Percentiles rank a stretch among this genome's conserved stretches.
Evolutionary conservation across 2,329 filamentous ascomycete genomes (phyloP).

Genomic region (Penicillium sclerotiorum): DNA sequence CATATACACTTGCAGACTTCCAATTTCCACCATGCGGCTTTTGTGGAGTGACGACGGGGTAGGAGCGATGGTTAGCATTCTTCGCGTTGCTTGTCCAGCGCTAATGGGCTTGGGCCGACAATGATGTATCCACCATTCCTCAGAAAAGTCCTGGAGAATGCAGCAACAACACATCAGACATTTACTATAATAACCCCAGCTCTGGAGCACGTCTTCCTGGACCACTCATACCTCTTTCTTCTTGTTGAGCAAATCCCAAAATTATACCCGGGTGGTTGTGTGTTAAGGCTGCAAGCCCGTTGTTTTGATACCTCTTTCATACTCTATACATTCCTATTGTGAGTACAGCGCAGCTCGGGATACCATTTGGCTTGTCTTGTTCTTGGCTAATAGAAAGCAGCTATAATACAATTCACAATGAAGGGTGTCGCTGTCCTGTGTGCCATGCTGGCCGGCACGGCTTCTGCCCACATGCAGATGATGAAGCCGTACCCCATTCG

Average conservation of each 20-base stretch:
- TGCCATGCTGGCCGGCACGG: slow-evolving; percentile 36
- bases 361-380: not conserved
- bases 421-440: slow-evolving; percentile 34
- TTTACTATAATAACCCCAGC: slow-evolving; percentile 4
- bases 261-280: slow-evolving; percentile 21
- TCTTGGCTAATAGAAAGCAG: slow-evolving; percentile 1
- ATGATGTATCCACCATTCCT: slow-evolving; percentile 26
- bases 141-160: slow-evolving; percentile 19
- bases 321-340: not conserved
- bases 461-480: slow-evolving; percentile 59
- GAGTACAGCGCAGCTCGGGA: not conserved
- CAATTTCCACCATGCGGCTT: not conserved
- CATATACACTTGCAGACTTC: not conserved
- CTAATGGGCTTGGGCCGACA: slow-evolving; percentile 6
- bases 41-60: not conserved
- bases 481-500: slow-evolving; percentile 56
- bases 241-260: slow-evolving; percentile 2
- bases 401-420: slow-evolving; percentile 29
- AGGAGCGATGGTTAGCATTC: slow-evolving; percentile 22
- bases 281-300: slow-evolving; percentile 6
- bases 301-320: slow-evolving; percentile 1
- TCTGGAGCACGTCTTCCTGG: not conserved
- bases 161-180: not conserved
- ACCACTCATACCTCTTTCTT: slow-evolving; percentile 4
- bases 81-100: slow-evolving; percentile 23